Evolutionary conservation across 106 monocot species (phyloP).

Genomic region (Allium sativum): DNA sequence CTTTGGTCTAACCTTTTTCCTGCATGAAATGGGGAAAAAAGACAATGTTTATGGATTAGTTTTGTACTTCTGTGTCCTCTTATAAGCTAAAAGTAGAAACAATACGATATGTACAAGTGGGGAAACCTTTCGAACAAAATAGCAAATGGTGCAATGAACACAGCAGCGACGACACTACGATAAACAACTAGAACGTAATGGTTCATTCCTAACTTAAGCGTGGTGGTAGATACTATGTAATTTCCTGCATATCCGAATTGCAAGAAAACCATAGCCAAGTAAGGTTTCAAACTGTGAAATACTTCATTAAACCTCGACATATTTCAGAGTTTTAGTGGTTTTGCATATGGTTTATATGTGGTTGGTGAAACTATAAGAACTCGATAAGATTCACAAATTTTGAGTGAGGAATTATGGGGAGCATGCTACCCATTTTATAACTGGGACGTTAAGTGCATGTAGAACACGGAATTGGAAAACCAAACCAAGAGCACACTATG

Average conservation of each 20-base stretch:
- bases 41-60: too few species aligned
- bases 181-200: conserved; percentile 64
- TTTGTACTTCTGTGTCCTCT: neutral
- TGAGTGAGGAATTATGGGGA: too few species aligned
- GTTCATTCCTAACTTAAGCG: conserved; percentile 46
- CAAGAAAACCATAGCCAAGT: conserved; percentile 35
- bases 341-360: too few species aligned
- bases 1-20: conserved; percentile 56
- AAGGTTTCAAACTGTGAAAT: conserved; percentile 26
- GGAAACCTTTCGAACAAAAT: conserved; percentile 36
- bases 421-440: too few species aligned
- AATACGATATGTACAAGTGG: neutral
- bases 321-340: neutral
- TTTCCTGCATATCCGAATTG: conserved; percentile 40
- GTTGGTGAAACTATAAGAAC: too few species aligned
- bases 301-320: too few species aligned
- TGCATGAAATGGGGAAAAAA: neutral
- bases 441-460: too few species aligned
- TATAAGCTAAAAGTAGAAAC: neutral
- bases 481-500: too few species aligned
- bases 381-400: too few species aligned
- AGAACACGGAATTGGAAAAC: too few species aligned
- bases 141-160: conserved; percentile 41
- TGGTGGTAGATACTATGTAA: conserved; percentile 25
- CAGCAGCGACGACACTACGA: conserved; percentile 35